Evolutionary conservation across 805 yeast species (phyloP).

Genomic region (Monosporozyma siamensis): DNA sequence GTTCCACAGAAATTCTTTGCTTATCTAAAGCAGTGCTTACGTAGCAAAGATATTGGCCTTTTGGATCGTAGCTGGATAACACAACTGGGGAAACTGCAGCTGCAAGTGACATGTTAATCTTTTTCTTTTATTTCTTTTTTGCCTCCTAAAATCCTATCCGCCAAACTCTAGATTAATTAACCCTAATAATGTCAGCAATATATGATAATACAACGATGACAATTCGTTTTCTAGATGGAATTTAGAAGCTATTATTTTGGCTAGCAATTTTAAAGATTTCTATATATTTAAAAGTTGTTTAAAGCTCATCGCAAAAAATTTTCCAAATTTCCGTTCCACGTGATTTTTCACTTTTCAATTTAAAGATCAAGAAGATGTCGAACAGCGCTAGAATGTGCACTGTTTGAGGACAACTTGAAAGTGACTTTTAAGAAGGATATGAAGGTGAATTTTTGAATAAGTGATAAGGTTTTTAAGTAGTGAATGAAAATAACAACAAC

Average conservation of each 20-base stretch:
- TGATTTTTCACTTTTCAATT: background rate
- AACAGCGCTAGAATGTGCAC: no score
- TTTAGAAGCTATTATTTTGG: no score
- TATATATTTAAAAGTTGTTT: background rate
- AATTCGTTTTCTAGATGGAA: no score
- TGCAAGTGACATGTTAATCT: conserved; percentile 6
- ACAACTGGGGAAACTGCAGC: conserved; percentile 9
- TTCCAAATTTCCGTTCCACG: conserved; percentile 3
- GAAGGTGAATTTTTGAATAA: no score
- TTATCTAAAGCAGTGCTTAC: conserved; percentile 60
- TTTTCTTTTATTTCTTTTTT: no score
- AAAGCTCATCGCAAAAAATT: conserved; percentile 2
- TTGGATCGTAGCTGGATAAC: conserved; percentile 48
- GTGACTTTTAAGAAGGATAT: background rate
- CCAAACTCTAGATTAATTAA: no score
- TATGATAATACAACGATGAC: no score
- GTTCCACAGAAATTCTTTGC: conserved; percentile 58
- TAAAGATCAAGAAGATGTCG: no score
- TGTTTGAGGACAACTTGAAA: background rate
- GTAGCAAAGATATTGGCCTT: conserved; percentile 54
- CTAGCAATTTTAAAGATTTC: conserved; percentile 1
- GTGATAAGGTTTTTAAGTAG: no score
- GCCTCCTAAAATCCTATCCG: no score
- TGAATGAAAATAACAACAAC: no score
- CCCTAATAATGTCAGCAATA: no score